phyloP scores from a whole-genome alignment of 2,329 filamentous ascomycete genomes.

The Aureobasidium mangrovei region DNA sequence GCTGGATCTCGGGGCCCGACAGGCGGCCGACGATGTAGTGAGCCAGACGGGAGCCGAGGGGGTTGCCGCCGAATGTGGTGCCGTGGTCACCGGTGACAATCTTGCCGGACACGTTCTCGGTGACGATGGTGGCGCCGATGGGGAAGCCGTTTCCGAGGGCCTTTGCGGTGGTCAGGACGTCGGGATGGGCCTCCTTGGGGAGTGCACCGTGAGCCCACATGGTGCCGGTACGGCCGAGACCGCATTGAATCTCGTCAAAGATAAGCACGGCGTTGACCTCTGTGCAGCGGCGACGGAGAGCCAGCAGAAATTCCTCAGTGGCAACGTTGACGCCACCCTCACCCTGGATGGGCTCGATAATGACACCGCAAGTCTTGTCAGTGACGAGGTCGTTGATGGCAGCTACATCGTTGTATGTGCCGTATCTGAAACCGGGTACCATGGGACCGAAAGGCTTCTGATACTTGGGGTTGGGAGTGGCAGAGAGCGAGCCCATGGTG shows the following conservation, averaged over 20 bases:
- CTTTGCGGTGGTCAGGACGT: slow-evolving; percentile 90
- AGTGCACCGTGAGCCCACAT: slow-evolving; percentile 82
- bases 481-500: slow-evolving; percentile 91
- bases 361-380: slow-evolving; percentile 81
- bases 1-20: slow-evolving; percentile 60
- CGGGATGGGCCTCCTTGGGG: slow-evolving; percentile 74
- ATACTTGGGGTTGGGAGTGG: slow-evolving; percentile 96
- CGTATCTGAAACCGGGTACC: slow-evolving; percentile 86
- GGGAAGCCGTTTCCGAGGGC: slow-evolving; percentile 95
- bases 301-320: slow-evolving; percentile 69
- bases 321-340: slow-evolving; percentile 88
- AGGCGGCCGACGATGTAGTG: slow-evolving; percentile 78
- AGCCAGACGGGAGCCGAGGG: slow-evolving; percentile 72
- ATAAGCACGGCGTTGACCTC: slow-evolving; percentile 83
- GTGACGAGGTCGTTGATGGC: slow-evolving; percentile 67
- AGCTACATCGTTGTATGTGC: slow-evolving; percentile 72
- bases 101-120: slow-evolving; percentile 58
- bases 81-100: slow-evolving; percentile 76
- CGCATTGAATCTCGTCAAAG: slow-evolving; percentile 97
- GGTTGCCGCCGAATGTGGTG: slow-evolving; percentile 90
- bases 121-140: slow-evolving; percentile 72
- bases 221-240: slow-evolving; percentile 73
- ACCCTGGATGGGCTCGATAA: slow-evolving; percentile 94
- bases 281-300: slow-evolving; percentile 74
- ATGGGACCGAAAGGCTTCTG: slow-evolving; percentile 91